These are phyloP conservation scores for Globisporangium polare DNA, from an alignment of 352 stramenopile genomes.

Conservation along the genomic window DNA sequence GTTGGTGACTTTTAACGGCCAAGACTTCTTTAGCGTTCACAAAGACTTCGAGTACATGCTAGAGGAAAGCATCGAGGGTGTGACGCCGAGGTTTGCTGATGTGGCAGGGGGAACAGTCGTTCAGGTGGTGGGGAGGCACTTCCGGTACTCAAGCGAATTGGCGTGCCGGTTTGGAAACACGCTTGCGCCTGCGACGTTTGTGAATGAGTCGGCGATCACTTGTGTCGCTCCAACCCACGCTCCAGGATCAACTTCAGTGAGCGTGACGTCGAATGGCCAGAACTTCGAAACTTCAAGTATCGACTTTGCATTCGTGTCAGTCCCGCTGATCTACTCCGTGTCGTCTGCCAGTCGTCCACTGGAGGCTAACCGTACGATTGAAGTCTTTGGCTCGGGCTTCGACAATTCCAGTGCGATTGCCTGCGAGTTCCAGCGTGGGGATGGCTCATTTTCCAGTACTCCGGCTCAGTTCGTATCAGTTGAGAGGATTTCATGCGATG, in stretches of 20 bases:
- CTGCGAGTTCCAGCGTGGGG: conserved; percentile 27
- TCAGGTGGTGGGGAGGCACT: conserved; percentile 54
- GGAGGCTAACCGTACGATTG: conserved; percentile 28
- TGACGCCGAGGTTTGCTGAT: conserved; percentile 41
- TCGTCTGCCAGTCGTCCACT: conserved; percentile 29
- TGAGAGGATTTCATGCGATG: conserved; percentile 20
- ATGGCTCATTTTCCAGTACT: background rate
- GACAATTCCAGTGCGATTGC: conserved; percentile 16
- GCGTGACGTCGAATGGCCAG: conserved; percentile 63
- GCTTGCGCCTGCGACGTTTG: conserved; percentile 39
- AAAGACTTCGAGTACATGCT: conserved; percentile 63
- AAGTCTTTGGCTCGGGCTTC: conserved; percentile 28
- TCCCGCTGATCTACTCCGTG: conserved; percentile 48
- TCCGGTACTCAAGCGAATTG: conserved; percentile 41
- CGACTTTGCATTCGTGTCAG: conserved; percentile 42
- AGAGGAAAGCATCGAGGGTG: conserved; percentile 31
- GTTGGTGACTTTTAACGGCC: conserved; percentile 72
- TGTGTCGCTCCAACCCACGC: conserved; percentile 52
- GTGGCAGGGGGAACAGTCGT: conserved; percentile 54
- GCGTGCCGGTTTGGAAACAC: conserved; percentile 54
- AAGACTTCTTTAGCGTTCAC: conserved; percentile 47
- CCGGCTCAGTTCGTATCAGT: conserved; percentile 20
- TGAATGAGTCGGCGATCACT: conserved; percentile 51
- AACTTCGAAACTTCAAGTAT: conserved; percentile 33
- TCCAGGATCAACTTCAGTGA: conserved; percentile 27